Conservation (phyloP, 257 asterid genomes). For the Lycium ferocissimum region DNA sequence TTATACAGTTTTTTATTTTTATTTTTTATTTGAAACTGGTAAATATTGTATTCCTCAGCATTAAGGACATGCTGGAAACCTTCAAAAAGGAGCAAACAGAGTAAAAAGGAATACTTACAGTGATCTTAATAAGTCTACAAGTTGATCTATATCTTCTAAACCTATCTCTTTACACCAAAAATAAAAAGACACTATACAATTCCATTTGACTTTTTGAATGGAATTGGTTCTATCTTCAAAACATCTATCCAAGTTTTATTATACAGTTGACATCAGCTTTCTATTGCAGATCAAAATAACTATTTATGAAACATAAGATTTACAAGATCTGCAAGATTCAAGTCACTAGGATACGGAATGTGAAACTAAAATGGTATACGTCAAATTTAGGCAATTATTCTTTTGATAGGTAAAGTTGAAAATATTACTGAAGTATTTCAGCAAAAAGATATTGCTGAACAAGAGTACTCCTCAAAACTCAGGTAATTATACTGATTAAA, state of each 20-base stretch:
- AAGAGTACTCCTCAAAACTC: not conserved
- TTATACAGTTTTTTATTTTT: too few relatives aligned
- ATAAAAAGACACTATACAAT: too few relatives aligned
- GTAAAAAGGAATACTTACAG: too few relatives aligned
- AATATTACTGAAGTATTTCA: not conserved
- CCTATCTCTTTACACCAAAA: too few relatives aligned
- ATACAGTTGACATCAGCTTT: not conserved
- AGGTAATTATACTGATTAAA: not conserved
- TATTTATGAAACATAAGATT: slow-evolving; percentile 13
- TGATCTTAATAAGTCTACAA: too few relatives aligned
- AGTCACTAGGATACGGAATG: not conserved
- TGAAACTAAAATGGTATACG: not conserved
- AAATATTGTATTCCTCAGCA: too few relatives aligned
- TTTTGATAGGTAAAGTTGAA: slow-evolving; percentile 6
- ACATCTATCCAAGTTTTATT: not conserved
- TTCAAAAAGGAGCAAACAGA: too few relatives aligned
- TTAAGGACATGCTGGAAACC: too few relatives aligned
- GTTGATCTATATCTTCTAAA: too few relatives aligned
- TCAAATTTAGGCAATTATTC: not conserved
- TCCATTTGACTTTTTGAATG: too few relatives aligned
- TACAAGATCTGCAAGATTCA: not conserved
- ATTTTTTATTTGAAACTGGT: too few relatives aligned
- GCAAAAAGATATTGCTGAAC: not conserved
- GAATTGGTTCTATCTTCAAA: too few relatives aligned
- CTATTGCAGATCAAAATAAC: not conserved